Percentiles rank a stretch among this genome's conserved stretches.
Conservation (phyloP, 2,329 filamentous ascomycete genomes). For the Hymenoscyphus fructigenus region DNA sequence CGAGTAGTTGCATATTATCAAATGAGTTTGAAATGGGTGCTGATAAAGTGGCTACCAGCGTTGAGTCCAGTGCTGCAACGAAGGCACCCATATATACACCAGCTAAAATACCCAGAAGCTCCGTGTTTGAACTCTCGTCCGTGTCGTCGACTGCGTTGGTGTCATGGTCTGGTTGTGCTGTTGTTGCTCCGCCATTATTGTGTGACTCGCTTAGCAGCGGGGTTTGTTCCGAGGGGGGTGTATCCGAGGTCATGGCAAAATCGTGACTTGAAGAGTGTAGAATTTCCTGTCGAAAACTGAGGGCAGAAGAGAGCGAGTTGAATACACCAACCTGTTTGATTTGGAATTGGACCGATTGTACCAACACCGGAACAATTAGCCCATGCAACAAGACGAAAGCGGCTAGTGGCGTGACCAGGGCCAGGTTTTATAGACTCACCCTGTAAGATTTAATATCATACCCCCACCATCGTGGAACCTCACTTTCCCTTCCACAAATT, state of each 20-base stretch:
- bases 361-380: background rate
- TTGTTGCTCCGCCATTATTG: background rate
- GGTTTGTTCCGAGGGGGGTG: background rate
- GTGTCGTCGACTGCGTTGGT: background rate
- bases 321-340: too few species aligned
- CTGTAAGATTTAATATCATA: too few species aligned
- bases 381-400: background rate
- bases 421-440: background rate
- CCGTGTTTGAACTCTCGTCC: background rate
- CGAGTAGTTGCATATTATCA: conserved; percentile 58
- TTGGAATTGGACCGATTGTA: background rate
- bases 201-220: background rate
- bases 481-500: background rate
- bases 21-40: conserved; percentile 61
- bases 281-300: too few species aligned
- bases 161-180: background rate
- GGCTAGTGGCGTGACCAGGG: too few species aligned
- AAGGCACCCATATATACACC: conserved; percentile 11
- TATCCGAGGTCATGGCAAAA: background rate
- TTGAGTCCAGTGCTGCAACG: conserved; percentile 45
- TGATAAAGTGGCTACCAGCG: conserved; percentile 59
- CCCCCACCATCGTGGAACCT: background rate
- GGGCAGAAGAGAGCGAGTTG: too few species aligned
- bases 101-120: background rate
- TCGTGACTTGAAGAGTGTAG: background rate